Percentiles rank a stretch among this genome's conserved stretches.
phyloP scores from a whole-genome alignment of 1,139 yeast species.

The Debaryomyces nepalensis region DNA sequence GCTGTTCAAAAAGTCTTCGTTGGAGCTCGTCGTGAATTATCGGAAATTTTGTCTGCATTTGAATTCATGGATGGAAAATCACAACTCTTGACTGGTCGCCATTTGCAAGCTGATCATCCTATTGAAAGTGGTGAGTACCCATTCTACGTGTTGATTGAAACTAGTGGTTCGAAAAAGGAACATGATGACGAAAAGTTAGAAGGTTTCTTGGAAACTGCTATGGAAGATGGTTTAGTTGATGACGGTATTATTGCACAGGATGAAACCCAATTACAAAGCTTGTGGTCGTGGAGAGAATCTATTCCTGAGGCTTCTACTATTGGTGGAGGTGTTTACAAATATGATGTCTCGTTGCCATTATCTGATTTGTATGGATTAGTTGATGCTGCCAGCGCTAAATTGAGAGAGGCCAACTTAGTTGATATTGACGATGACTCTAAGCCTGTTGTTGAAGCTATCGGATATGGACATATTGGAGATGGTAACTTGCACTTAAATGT shows the following conservation, averaged over 20 bases:
- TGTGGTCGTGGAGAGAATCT: slow-evolving; percentile 96
- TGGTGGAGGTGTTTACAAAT: slow-evolving; percentile 94
- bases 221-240: slow-evolving; percentile 81
- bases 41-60: slow-evolving; percentile 89
- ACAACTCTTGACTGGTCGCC: slow-evolving; percentile 63
- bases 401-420: slow-evolving; percentile 60
- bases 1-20: slow-evolving; percentile 82
- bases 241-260: slow-evolving; percentile 98
- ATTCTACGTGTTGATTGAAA: slow-evolving; percentile 88
- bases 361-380: slow-evolving; percentile 79
- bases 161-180: slow-evolving; percentile 89
- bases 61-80: slow-evolving; percentile 91
- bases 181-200: slow-evolving; percentile 83
- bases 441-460: slow-evolving; percentile 87
- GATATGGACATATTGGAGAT: slow-evolving; percentile 96
- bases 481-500: slow-evolving; percentile 94
- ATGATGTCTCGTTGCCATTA: slow-evolving; percentile 90
- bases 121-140: slow-evolving; percentile 77
- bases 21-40: slow-evolving; percentile 75
- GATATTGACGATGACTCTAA: slow-evolving; percentile 65
- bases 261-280: slow-evolving; percentile 76
- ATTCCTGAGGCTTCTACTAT: slow-evolving; percentile 87
- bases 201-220: slow-evolving; percentile 75
- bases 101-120: slow-evolving; percentile 68
- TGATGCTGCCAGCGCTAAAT: slow-evolving; percentile 65